Base-by-base conservation (phyloP, 2,329 filamentous ascomycete species). In the Colletotrichum sublineola region DNA sequence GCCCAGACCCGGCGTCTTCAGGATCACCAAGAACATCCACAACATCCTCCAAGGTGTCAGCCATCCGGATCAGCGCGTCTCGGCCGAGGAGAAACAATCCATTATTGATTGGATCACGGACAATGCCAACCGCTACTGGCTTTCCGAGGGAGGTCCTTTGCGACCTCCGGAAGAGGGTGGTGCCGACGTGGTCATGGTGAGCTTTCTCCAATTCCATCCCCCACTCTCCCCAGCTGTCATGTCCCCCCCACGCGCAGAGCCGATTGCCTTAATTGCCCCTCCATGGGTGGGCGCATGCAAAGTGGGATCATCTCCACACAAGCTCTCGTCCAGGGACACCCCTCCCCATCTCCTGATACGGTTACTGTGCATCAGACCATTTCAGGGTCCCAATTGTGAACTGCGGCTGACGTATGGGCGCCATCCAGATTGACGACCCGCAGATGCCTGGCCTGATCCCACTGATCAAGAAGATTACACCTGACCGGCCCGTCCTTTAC, bases 21-120 rank as follows among this genome's bases (percentile, higher is more conserved):
- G 93, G 63, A 92, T 94, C 81, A 96, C 94, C 75, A 96, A 96
- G 83, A 95, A 92, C 75, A 93, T 95, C 76, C 94, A 96, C 88
- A 96, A 96, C 81, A 95, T 96, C 75, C 89, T 96, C 3, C 94
- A 96, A 82, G 94, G 93, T 11, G 93, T 95, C 53, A 90, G 90
- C 52, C 85, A 87, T 36, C 88, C 90, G 0, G 87, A 89, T 3
- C 88, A 93, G 75, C 87, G 89, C n/a, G 85, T 96, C 42, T 89
- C 86, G 0, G 76, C 84, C 1, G 87, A 92, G 2, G 89, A 93
- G 69, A 90, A 91, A 76, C 80, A 83, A 1, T 82, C 85, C n/a
- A 89, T 96, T 63, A 87, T 87, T 12, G 87, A 90, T 58, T 96
- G 94, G 94, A 91, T 93, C 68, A 83, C 86, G 15, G 88, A 92